Evolutionary conservation across 306 rosid species (phyloP).

Genomic region (Alnus rubra): DNA sequence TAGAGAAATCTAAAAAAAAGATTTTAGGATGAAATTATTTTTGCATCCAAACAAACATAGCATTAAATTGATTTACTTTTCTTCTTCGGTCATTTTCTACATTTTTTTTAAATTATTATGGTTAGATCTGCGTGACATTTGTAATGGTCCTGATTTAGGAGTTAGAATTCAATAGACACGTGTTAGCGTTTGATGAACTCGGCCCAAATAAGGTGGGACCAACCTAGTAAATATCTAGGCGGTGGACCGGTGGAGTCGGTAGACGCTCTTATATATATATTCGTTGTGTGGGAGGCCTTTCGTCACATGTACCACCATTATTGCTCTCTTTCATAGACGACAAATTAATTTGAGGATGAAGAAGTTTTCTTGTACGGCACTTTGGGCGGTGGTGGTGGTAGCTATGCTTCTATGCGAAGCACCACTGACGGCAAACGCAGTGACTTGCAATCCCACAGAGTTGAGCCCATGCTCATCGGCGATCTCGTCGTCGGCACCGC

Average conservation of each 20-base stretch:
- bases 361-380: conserved; percentile 11
- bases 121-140: too few species aligned
- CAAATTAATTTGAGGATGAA: not conserved
- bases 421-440: conserved; percentile 21
- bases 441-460: conserved; percentile 41
- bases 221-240: not conserved
- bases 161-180: too few species aligned
- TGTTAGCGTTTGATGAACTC: too few species aligned
- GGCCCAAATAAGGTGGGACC: too few species aligned
- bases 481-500: conserved; percentile 27
- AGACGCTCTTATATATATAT: not conserved
- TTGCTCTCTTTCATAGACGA: not conserved
- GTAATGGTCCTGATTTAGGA: too few species aligned
- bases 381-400: conserved; percentile 18
- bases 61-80: too few species aligned
- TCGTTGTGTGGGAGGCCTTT: not conserved
- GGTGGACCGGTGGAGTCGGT: not conserved
- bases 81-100: too few species aligned
- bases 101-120: too few species aligned
- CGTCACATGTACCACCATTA: not conserved
- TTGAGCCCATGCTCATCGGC: conserved; percentile 44
- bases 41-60: too few species aligned
- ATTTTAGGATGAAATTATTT: too few species aligned
- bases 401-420: conserved; percentile 11
- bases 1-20: too few species aligned